These are phyloP conservation scores for Raphanus raphanistrum DNA, from an alignment of 345 rosid genomes.

Conservation along the genomic window DNA sequence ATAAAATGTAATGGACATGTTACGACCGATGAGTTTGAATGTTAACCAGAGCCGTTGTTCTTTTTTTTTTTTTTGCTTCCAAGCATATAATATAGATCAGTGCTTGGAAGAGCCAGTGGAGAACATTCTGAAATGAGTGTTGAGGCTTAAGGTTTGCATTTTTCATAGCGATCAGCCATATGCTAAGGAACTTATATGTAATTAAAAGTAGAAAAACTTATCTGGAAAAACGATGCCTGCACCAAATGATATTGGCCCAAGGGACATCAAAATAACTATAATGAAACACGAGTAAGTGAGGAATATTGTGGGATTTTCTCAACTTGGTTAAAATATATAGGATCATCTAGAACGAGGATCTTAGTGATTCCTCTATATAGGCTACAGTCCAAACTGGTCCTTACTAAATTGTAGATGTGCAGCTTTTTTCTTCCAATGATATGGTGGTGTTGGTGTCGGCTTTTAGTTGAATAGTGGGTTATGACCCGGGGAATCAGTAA, in stretches of 20 bases:
- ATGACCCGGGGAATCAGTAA: neutral
- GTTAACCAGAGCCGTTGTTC: neutral
- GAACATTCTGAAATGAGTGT: neutral
- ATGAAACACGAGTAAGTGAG: neutral
- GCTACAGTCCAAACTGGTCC: neutral
- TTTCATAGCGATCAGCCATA: neutral
- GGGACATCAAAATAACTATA: neutral
- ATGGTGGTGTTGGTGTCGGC: neutral
- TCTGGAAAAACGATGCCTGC: neutral
- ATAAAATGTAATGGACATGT: neutral
- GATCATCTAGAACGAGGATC: neutral
- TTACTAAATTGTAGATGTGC: neutral
- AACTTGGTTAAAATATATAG: slow-evolving; percentile 1
- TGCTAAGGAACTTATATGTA: neutral
- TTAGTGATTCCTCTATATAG: neutral
- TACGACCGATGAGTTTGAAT: neutral
- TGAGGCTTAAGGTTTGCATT: neutral
- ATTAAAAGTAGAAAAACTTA: neutral
- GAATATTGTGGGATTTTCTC: neutral
- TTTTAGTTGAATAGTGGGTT: neutral
- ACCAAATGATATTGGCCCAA: neutral
- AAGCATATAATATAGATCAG: neutral
- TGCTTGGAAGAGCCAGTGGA: neutral
- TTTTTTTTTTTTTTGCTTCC: neutral
- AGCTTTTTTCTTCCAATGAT: neutral